Conservation (phyloP, 345 rosid genomes). For the Rhodomyrtus tomentosa region DNA sequence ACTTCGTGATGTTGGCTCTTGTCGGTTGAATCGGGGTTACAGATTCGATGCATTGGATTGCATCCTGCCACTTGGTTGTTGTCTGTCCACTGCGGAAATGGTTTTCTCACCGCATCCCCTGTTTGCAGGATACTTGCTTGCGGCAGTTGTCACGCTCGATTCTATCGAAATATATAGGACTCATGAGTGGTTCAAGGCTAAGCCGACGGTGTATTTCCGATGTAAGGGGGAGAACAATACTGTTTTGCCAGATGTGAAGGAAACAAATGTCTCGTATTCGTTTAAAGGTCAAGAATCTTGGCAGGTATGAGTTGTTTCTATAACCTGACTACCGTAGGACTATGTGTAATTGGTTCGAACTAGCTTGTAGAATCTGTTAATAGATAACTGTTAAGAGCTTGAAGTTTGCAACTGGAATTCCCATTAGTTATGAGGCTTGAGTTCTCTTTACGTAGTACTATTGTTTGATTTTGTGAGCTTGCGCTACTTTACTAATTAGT, state of each 20-base stretch:
- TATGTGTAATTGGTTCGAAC: not conserved
- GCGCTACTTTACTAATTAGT: not conserved
- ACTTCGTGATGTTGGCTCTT: not conserved
- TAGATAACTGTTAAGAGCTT: not conserved
- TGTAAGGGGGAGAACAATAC: conserved; percentile 59
- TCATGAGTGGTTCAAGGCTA: conserved; percentile 36
- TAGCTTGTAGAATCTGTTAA: not conserved
- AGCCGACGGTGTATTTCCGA: conserved; percentile 48
- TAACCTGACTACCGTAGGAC: not conserved
- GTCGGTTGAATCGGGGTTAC: not conserved
- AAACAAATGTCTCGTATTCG: conserved; percentile 15
- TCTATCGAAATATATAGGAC: conserved; percentile 37
- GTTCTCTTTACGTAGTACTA: not conserved
- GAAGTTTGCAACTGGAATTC: not conserved
- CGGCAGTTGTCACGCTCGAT: conserved; percentile 42
- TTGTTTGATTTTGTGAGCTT: not conserved
- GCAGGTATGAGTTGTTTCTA: conserved; percentile 34
- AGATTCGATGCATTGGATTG: not conserved
- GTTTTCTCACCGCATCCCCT: not conserved
- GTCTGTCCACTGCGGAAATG: not conserved
- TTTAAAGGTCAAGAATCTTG: conserved; percentile 72
- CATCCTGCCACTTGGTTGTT: not conserved
- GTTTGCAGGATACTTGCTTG: conserved; percentile 22
- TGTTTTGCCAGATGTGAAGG: conserved; percentile 48
- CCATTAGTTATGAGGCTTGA: not conserved